Conservation (phyloP, 2,329 filamentous ascomycete genomes). For the Stagonosporopsis vannaccii region DNA sequence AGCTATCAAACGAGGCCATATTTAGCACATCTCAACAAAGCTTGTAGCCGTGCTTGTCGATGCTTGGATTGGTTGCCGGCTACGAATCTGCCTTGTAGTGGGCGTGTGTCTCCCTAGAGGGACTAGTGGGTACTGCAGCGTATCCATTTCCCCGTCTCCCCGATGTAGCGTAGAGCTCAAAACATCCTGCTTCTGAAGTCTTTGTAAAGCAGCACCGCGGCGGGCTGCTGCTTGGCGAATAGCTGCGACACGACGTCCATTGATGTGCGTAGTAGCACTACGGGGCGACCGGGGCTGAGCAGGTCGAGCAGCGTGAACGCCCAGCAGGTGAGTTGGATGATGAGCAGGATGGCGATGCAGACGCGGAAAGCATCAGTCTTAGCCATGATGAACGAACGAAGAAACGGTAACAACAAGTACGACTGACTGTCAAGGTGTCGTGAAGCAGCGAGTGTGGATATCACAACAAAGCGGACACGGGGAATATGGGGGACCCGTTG, state of each 20-base stretch:
- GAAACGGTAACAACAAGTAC: neutral
- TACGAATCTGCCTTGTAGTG: neutral
- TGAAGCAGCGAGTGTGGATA: neutral
- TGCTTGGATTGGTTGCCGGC: neutral
- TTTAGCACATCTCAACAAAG: neutral
- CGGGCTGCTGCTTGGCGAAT: constrained; percentile 26
- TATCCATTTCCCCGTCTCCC: neutral
- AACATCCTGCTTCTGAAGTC: constrained; percentile 26
- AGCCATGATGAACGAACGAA: constrained; percentile 25
- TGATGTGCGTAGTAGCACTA: constrained; percentile 29
- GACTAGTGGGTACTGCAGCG: neutral
- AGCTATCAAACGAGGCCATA: neutral
- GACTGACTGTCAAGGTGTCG: neutral
- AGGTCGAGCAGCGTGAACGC: constrained; percentile 41
- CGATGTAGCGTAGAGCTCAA: neutral
- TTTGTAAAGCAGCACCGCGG: constrained; percentile 26
- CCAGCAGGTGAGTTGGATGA: constrained; percentile 43
- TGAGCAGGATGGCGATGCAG: constrained; percentile 40
- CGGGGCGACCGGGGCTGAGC: constrained; percentile 38
- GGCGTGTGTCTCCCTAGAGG: neutral
- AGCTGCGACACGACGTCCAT: constrained; percentile 27
- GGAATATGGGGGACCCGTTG: constrained; percentile 4
- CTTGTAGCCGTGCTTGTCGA: neutral
- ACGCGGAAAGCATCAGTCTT: constrained; percentile 39
- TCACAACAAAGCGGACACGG: constrained; percentile 8